Conservation (phyloP, 23 red algal genomes). For the Gracilaria domingensis region DNA sequence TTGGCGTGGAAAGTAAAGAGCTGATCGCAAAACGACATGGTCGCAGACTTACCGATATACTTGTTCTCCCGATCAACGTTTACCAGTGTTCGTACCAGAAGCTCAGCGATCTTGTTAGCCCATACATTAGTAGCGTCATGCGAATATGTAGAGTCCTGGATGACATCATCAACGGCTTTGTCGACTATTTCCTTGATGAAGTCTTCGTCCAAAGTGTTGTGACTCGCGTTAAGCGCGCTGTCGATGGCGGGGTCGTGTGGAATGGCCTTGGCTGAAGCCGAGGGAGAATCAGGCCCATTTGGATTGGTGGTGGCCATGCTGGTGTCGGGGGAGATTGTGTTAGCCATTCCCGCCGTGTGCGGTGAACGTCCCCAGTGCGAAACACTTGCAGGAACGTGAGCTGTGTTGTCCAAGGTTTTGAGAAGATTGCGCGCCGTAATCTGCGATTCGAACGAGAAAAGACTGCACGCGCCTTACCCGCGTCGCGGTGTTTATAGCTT, state of each 20-base stretch:
- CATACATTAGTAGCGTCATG: slow-evolving; percentile 73
- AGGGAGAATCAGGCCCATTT: slow-evolving; percentile 17
- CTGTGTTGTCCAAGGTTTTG: neutral
- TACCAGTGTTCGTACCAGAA: slow-evolving; percentile 67
- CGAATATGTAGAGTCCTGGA: slow-evolving; percentile 67
- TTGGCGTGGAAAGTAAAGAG: neutral
- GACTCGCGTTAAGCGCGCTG: neutral
- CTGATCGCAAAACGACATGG: neutral
- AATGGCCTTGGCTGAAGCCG: neutral
- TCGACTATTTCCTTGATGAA: slow-evolving; percentile 73
- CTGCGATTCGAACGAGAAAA: neutral
- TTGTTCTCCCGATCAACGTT: slow-evolving; percentile 82
- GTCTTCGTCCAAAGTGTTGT: slow-evolving; percentile 53
- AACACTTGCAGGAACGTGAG: neutral
- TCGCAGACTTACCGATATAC: slow-evolving; percentile 70
- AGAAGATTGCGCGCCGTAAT: neutral
- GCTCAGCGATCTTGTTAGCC: slow-evolving; percentile 77
- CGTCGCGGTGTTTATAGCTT: too few relatives aligned
- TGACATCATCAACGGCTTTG: slow-evolving; percentile 71
- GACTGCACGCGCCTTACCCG: neutral
- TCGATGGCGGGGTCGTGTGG: slow-evolving; percentile 18
- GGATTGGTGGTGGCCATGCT: slow-evolving; percentile 30
- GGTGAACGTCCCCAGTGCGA: neutral
- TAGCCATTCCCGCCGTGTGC: slow-evolving; percentile 1
- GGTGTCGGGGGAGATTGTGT: slow-evolving; percentile 13